phyloP scores from a whole-genome alignment of 148 eudicot genomes.

The Chenopodium quinoa region DNA sequence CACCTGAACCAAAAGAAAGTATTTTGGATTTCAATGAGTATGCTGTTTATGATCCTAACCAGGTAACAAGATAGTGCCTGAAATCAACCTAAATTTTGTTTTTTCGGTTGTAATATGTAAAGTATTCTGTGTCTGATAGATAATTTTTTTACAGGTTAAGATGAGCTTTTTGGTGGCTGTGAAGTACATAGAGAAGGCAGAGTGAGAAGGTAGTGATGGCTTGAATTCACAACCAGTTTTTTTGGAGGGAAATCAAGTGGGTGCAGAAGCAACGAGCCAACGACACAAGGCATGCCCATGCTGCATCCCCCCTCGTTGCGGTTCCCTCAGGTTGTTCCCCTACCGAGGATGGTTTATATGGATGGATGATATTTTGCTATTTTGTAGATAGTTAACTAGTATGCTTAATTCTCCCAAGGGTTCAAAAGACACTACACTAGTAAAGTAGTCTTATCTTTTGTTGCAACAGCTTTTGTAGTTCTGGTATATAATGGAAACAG shows the following conservation, averaged over 20 bases:
- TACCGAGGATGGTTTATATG: background rate
- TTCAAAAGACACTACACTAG: background rate
- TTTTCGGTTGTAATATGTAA: background rate
- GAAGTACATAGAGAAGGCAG: constrained; percentile 63
- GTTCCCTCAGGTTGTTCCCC: no score
- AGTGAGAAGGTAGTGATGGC: constrained; percentile 4
- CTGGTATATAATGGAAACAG: background rate
- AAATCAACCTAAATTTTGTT: background rate
- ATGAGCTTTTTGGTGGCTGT: constrained; percentile 84
- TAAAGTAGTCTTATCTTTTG: background rate
- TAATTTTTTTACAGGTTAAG: constrained; percentile 44
- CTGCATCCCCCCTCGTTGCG: no score
- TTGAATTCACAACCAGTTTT: no score
- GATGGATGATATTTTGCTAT: constrained; percentile 9
- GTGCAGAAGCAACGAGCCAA: no score
- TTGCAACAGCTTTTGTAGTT: background rate
- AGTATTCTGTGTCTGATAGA: no score
- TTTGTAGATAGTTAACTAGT: constrained; percentile 4
- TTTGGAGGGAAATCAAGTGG: no score
- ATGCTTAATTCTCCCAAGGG: constrained; percentile 8
- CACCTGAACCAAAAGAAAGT: constrained; percentile 59
- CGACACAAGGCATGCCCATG: no score
- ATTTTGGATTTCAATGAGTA: constrained; percentile 82
- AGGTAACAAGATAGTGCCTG: constrained; percentile 33
- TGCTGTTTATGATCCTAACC: constrained; percentile 77